Evolutionary conservation across 345 rosid genomes (phyloP).

Genomic region (Citrus australasica): DNA sequence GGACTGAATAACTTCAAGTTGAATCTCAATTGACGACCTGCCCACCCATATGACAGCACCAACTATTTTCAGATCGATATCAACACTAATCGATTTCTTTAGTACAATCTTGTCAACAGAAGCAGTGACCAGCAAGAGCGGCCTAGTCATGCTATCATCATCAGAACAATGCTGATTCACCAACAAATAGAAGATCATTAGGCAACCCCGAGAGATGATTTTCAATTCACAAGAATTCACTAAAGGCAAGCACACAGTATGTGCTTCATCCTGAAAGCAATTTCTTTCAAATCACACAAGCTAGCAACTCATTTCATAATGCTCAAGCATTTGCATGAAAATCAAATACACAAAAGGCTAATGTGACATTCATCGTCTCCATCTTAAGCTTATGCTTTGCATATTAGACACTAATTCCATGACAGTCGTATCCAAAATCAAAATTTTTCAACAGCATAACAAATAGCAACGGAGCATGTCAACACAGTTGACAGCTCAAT

Average conservation of each 20-base stretch:
- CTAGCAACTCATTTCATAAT: not conserved
- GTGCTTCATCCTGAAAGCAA: not conserved
- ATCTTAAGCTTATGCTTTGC: not conserved
- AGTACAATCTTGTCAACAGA: conserved; percentile 81
- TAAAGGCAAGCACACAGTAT: not conserved
- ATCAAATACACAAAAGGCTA: not conserved
- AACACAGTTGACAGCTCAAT: not conserved
- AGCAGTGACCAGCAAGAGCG: conserved; percentile 78
- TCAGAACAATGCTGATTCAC: conserved; percentile 66
- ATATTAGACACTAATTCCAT: not conserved
- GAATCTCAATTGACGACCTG: conserved; percentile 78
- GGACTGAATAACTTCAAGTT: conserved; percentile 66
- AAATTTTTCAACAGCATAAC: not conserved
- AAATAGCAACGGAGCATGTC: not conserved
- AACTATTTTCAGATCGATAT: conserved; percentile 59
- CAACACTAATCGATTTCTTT: conserved; percentile 70
- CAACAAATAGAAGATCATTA: conserved; percentile 11
- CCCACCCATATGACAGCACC: conserved; percentile 91
- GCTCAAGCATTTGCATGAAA: not conserved
- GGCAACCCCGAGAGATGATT: not conserved
- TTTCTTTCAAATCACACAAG: not conserved
- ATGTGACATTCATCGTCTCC: not conserved
- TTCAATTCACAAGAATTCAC: not conserved
- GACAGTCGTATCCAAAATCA: not conserved
- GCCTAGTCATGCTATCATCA: conserved; percentile 79